Conservation (phyloP, 1,284 basidiomycete genomes). For the Earliella scabrosa region DNA sequence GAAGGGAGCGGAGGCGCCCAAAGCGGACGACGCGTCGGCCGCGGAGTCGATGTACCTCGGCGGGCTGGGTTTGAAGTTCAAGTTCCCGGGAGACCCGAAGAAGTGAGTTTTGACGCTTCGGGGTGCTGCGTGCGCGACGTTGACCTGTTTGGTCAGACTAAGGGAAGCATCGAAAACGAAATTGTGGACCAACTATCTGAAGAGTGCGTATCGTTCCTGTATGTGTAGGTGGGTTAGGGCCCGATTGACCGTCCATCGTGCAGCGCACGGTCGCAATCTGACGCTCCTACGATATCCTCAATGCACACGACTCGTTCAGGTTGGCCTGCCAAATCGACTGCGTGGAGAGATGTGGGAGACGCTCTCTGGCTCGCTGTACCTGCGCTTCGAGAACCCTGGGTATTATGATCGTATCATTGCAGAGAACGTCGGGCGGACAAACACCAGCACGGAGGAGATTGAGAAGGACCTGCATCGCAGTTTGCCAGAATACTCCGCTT, state of each 20-base stretch:
- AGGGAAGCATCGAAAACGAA: constrained; percentile 98
- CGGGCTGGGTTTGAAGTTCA: constrained; percentile 87
- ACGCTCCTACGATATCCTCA: constrained; percentile 96
- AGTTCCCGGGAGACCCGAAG: constrained; percentile 93
- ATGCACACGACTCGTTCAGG: constrained; percentile 95
- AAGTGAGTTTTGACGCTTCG: constrained; percentile 80
- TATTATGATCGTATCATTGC: constrained; percentile 83
- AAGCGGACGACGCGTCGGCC: constrained; percentile 54
- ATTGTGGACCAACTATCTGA: constrained; percentile 92
- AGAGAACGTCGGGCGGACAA: constrained; percentile 81
- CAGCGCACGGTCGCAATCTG: constrained; percentile 87
- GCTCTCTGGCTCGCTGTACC: constrained; percentile 91
- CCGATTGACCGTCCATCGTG: constrained; percentile 1
- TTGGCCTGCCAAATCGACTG: constrained; percentile 93
- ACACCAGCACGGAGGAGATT: constrained; percentile 96
- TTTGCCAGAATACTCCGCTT: constrained; percentile 93
- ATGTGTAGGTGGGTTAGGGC: background rate
- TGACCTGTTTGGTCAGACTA: constrained; percentile 51
- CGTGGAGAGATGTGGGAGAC: constrained; percentile 99
- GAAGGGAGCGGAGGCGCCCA: constrained; percentile 58
- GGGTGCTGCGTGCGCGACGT: background rate
- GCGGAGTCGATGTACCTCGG: constrained; percentile 75
- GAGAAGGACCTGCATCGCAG: constrained; percentile 98
- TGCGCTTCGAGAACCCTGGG: constrained; percentile 89
- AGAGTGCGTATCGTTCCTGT: constrained; percentile 51